Percentiles rank a stretch among this genome's conserved stretches.
Evolutionary conservation across 2,329 filamentous ascomycete species (phyloP).

Genomic region (Hypoxylon sp.): DNA sequence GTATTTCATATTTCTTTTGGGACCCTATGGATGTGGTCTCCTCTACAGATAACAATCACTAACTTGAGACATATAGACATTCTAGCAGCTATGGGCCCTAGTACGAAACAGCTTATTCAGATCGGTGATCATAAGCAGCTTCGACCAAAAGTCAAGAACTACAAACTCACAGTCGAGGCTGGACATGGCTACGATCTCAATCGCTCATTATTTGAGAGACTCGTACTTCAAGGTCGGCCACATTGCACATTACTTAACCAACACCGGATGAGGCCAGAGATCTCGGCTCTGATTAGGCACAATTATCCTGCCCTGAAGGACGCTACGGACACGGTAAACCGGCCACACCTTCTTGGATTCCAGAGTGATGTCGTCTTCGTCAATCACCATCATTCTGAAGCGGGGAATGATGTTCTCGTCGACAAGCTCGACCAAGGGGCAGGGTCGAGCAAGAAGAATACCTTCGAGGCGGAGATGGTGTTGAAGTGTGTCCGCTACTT

Average conservation of each 20-base stretch:
- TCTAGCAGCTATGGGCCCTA: conserved; percentile 66
- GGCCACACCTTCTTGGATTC: conserved; percentile 66
- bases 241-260: conserved; percentile 69
- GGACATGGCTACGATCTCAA: conserved; percentile 76
- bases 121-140: conserved; percentile 82
- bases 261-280: conserved; percentile 76
- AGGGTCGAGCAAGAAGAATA: conserved; percentile 70
- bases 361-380: conserved; percentile 72
- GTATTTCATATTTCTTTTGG: conserved; percentile 8
- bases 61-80: conserved; percentile 56
- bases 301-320: conserved; percentile 74
- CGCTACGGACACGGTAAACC: conserved; percentile 59
- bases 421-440: conserved; percentile 64
- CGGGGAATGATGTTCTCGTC: conserved; percentile 53
- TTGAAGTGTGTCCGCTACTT: conserved; percentile 74
- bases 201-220: conserved; percentile 74
- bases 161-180: conserved; percentile 69
- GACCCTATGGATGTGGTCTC: background rate
- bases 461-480: conserved; percentile 74
- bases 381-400: conserved; percentile 70
- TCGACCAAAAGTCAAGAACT: conserved; percentile 74
- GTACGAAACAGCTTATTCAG: conserved; percentile 72
- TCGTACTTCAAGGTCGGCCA: conserved; percentile 66
- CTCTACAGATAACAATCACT: conserved; percentile 10
- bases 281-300: conserved; percentile 67